Base-by-base conservation (phyloP, 306 rosid species). In the Quercus aquifolioides region DNA sequence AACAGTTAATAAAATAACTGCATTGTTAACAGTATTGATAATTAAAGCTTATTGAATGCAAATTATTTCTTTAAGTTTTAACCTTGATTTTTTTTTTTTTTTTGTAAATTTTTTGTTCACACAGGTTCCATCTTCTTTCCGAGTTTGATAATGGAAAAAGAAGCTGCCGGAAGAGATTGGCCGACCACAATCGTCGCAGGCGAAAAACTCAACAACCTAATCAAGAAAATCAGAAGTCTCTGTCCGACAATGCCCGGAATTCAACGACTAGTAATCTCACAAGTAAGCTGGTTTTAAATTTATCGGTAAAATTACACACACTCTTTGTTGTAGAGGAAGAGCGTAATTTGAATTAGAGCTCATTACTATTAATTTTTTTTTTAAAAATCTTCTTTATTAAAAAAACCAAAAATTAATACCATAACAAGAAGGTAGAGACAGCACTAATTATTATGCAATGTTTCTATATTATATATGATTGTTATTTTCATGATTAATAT, bases 131-230 rank as follows among this genome's bases (percentile, higher is more conserved):
- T 84, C 88, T 91, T 41, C 93, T 95, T n/a, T 72, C 91, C 4
- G 99, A 95, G 86, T 95, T 95, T 38, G 99, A 95, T 72, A 93
- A 95, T 49, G 99, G 99, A 62, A 95, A 95, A 80, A 94, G 99
- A 43, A 95, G 99, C 84, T 95, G 99, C 88, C 88, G 99, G 83
- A 95, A 92, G 87, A 89, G 99, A 77, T 35, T 95, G 79, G 99
- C 99, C 1, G 99, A 95, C 79, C 99, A 95, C 80, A 95, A 95
- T 81, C 99, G 99, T 71, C 94, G 99, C 57, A 65, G 99, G 80
- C 87, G 99, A 75, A 95, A 95, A 87, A 90, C 92, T 56, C 98
- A 91, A 60, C 99, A 85, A 38, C 84, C 92, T 71, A 64, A 78
- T 73, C 92, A 81, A 79, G 94, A 85, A 30, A 83, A 25, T 35